phyloP scores from a whole-genome alignment of 192 early-diverging fungal species.

The Mortierella antarctica region DNA sequence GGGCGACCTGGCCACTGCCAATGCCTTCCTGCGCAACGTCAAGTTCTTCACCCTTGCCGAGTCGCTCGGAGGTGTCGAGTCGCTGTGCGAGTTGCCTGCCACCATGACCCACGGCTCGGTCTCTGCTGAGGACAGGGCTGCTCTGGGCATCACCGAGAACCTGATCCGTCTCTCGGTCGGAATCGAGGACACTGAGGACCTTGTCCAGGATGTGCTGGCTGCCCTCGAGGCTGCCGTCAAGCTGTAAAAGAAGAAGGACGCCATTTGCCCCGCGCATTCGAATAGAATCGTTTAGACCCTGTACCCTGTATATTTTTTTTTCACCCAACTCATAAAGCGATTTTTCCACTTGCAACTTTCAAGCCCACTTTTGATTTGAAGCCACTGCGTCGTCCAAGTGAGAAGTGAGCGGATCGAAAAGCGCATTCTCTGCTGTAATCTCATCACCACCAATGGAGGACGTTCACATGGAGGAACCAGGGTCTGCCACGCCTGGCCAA shows the following conservation, averaged over 20 bases:
- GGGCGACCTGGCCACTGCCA: slow-evolving; percentile 81
- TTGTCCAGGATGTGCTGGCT: slow-evolving; percentile 56
- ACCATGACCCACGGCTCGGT: slow-evolving; percentile 97
- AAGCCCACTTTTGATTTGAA: not conserved
- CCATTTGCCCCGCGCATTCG: not conserved
- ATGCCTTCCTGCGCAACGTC: slow-evolving; percentile 84
- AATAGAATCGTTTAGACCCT: too few species aligned
- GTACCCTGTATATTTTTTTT: not conserved
- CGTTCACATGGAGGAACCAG: slow-evolving; percentile 34
- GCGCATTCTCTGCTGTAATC: not conserved
- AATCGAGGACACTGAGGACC: slow-evolving; percentile 90
- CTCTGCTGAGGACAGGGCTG: slow-evolving; percentile 83
- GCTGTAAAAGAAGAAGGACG: slow-evolving; percentile 23
- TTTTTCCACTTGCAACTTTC: too few species aligned
- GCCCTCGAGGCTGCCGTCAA: slow-evolving; percentile 47
- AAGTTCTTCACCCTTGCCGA: slow-evolving; percentile 95
- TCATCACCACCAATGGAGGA: slow-evolving; percentile 35
- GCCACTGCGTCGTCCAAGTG: not conserved
- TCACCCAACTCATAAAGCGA: too few species aligned
- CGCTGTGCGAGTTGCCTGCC: slow-evolving; percentile 91
- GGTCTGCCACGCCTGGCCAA: not conserved
- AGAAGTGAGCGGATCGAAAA: not conserved
- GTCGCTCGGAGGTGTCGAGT: slow-evolving; percentile 95
- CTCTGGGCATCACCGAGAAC: slow-evolving; percentile 92
- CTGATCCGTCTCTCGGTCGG: slow-evolving; percentile 94